Evolutionary conservation across 176 grass and related monocot species (phyloP), one percentile per base, ranked within the genome.

Genomic region (Bromus sterilis): DNA sequence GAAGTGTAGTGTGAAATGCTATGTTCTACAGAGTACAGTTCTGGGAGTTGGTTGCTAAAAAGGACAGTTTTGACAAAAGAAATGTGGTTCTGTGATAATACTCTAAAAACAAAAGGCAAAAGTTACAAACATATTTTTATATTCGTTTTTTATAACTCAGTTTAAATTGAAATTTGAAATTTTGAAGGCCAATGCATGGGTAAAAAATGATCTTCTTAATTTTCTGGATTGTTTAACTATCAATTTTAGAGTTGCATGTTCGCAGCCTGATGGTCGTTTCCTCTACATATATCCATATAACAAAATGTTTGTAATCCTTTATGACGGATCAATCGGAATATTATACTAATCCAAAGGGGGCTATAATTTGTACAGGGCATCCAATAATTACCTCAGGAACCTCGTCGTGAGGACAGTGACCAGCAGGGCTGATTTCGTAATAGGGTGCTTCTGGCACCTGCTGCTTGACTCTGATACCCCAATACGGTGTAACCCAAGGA

Each of bases 401-500:
- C 79, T 99, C 96, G 51, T 99, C 96, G 23, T 99, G 96, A 30
- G 96, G 96, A 86, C 96, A 99, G 80, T 95, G 96, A 77, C 91
- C 96, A 21, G 96, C 96, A 23, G 96, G 93, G 82, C 88, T 91
- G 64, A 99, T 99, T 91, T 99, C 88, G 23, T 99, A 99, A 86
- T 99, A 99, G 39, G 93, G 93, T 66, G 86, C 91, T 78, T 90
- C 86, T 9, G 93, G 93, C 26, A 98, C 86, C 67, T 95, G 92
- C 23, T 72, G 81, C 81, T 99, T 99, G 18, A 95, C 86, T 86
- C 91, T 90, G 72, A 89, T 79, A 53, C 89, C 93, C 93, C 93
- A 99, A 77, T 95, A 80, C 29, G 96, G 96, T 80, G 61, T 86
- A 80, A 99, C 93, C 96, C 96, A 99, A 29, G 96, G 93, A 28